These are phyloP conservation scores for Nemania abortiva DNA, from an alignment of 2,329 filamentous ascomycete genomes.

Conservation along the genomic window DNA sequence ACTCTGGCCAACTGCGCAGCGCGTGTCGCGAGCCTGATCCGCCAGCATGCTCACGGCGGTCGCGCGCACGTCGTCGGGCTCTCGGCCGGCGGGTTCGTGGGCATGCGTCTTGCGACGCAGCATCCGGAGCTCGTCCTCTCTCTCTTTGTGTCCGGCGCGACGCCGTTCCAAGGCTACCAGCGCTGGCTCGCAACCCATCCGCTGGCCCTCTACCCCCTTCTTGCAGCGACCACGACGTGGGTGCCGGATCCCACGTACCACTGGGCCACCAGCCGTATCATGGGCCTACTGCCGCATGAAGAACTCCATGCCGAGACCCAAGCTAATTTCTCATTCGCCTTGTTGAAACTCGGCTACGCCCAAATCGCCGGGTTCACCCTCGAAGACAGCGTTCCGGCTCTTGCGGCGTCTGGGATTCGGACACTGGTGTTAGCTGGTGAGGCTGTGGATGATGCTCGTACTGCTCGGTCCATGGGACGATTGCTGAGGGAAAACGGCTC, in stretches of 20 bases:
- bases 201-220: constrained; percentile 44
- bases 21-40: constrained; percentile 54
- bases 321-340: constrained; percentile 10
- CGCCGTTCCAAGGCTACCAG: constrained; percentile 40
- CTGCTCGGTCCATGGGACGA: constrained; percentile 45
- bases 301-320: not conserved
- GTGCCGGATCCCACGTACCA: constrained; percentile 41
- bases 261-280: constrained; percentile 46
- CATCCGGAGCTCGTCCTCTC: constrained; percentile 54
- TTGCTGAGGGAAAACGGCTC: constrained; percentile 41
- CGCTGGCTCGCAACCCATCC: constrained; percentile 49
- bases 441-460: constrained; percentile 27
- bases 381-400: not conserved
- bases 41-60: constrained; percentile 54
- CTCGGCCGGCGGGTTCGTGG: constrained; percentile 56
- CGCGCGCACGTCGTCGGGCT: constrained; percentile 57
- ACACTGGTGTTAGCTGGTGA: constrained; percentile 21
- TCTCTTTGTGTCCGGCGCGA: constrained; percentile 53
- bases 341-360: constrained; percentile 10
- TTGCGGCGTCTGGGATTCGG: constrained; percentile 10
- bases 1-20: constrained; percentile 50
- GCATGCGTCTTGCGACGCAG: constrained; percentile 50
- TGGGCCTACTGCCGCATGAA: constrained; percentile 30
- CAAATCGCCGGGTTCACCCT: constrained; percentile 19
- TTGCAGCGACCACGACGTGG: constrained; percentile 49